Base-by-base conservation (phyloP, 176 grass and related monocot species). In the Eleusine coracana region DNA sequence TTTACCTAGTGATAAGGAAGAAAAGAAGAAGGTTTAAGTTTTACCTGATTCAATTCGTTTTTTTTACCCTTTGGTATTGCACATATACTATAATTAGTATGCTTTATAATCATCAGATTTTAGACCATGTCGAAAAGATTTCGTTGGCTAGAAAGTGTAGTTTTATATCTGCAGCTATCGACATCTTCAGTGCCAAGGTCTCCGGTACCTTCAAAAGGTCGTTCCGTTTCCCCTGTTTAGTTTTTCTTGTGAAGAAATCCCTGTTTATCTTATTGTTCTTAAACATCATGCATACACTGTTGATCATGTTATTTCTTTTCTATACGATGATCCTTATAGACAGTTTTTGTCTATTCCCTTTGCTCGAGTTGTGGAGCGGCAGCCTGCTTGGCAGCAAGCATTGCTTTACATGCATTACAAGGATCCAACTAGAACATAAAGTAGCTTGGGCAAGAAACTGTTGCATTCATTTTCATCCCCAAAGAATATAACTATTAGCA, bases 201-300 rank as follows among this genome's bases (percentile, higher is more conserved):
- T 98, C 88, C n/a, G 95, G 95, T 85, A 98, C 95, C 66, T 98
- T 98, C 79, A 98, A 95, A 98, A 98, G 95, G 95, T 98, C 74
- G 29, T 83, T 23, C 45, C 55, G 44, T 87, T 76, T 78, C 68
- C 20, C 31, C 38, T 75, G 29, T 69, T 79, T 68, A 80, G 31
- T 34, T 34, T 34, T 34, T 34, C 2, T 34, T 34, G 1, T 34
- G 31, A 34, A 2, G 31, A 34, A 34, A 34, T 34, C 20, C 31
- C 38, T 75, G 29, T 69, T 79, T 68, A 80, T 10, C 68, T 49
- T 76, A 58, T 20, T 52, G 51, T 71, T 85, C 46, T 91, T 67
- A 28, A 70, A 72, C 25, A 86, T 76, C 20, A 67, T 38, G 78
- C 31, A 38, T 54, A 56, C 45, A 20, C 36, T 54, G 7, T 10